These are phyloP conservation scores for Eucalyptus polybractea DNA, from an alignment of 345 rosid genomes.

Conservation along the genomic window DNA sequence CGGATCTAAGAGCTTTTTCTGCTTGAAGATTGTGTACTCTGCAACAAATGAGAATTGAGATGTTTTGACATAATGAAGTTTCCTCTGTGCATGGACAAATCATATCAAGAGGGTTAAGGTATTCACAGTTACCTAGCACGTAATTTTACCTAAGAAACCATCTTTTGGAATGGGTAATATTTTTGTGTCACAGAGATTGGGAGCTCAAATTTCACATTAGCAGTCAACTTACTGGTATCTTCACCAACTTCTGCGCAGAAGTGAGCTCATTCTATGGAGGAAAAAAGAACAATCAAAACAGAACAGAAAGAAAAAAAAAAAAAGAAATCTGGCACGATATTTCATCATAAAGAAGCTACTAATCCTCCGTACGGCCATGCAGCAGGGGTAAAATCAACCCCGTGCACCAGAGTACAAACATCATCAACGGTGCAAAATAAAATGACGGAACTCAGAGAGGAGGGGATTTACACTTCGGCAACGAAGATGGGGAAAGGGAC, in stretches of 20 bases:
- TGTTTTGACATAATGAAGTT: background rate
- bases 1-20: background rate
- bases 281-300: background rate
- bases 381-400: background rate
- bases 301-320: background rate
- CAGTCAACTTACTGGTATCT: background rate
- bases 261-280: background rate
- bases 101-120: background rate
- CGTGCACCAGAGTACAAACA: background rate
- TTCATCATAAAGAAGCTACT: background rate
- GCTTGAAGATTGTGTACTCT: background rate
- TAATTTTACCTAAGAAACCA: background rate
- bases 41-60: background rate
- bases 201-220: background rate
- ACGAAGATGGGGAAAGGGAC: background rate
- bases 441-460: background rate
- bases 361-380: background rate
- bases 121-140: background rate
- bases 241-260: background rate
- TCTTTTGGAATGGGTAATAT: background rate
- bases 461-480: background rate
- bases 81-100: background rate
- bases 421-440: background rate
- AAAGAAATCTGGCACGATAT: background rate
- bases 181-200: background rate